Percentiles rank a stretch among this genome's conserved stretches.
Conservation (phyloP, 2,329 filamentous ascomycete genomes). For the Hypocreales sp. region DNA sequence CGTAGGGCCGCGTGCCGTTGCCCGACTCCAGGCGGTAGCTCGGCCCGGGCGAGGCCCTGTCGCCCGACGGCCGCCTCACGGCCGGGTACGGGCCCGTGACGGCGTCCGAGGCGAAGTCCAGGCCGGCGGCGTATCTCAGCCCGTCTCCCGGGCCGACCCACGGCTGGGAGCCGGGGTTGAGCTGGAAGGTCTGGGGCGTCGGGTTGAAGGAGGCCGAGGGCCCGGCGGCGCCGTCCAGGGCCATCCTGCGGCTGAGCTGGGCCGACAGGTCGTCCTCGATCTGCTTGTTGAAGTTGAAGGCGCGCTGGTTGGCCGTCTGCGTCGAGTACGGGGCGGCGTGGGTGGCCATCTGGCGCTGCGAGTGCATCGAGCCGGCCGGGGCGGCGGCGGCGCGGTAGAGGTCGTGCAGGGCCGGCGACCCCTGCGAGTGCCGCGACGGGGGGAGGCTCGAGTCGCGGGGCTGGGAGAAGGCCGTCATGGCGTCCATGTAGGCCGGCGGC, state of each 20-base stretch:
- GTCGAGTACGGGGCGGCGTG: slow-evolving; percentile 31
- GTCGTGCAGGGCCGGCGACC: slow-evolving; percentile 21
- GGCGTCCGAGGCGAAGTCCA: slow-evolving; percentile 17
- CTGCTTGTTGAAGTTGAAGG: slow-evolving; percentile 21
- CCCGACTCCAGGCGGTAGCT: slow-evolving; percentile 14
- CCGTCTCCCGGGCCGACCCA: slow-evolving; percentile 22
- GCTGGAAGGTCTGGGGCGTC: slow-evolving; percentile 23
- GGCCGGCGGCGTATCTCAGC: slow-evolving; percentile 12
- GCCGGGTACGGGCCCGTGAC: slow-evolving; percentile 10
- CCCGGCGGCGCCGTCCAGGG: slow-evolving; percentile 14
- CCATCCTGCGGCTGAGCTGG: slow-evolving; percentile 16
- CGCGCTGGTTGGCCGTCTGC: slow-evolving; percentile 21
- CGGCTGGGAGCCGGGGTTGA: slow-evolving; percentile 29
- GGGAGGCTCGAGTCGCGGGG: slow-evolving; percentile 41
- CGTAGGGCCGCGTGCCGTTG: slow-evolving; percentile 11
- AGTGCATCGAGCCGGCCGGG: slow-evolving; percentile 28
- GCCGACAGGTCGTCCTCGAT: slow-evolving; percentile 21
- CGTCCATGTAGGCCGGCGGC: slow-evolving; percentile 23
- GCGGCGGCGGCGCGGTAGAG: slow-evolving; percentile 20
- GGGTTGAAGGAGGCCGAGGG: slow-evolving; percentile 11
- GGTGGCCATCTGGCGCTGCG: slow-evolving; percentile 27
- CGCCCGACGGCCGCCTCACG: slow-evolving; percentile 21
- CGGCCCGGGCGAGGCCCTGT: slow-evolving; percentile 19
- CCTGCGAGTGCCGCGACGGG: slow-evolving; percentile 36
- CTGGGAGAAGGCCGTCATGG: slow-evolving; percentile 13